Evolutionary conservation across 768 basidiomycete species (phyloP).

Genomic region (Dioszegia hungarica): DNA sequence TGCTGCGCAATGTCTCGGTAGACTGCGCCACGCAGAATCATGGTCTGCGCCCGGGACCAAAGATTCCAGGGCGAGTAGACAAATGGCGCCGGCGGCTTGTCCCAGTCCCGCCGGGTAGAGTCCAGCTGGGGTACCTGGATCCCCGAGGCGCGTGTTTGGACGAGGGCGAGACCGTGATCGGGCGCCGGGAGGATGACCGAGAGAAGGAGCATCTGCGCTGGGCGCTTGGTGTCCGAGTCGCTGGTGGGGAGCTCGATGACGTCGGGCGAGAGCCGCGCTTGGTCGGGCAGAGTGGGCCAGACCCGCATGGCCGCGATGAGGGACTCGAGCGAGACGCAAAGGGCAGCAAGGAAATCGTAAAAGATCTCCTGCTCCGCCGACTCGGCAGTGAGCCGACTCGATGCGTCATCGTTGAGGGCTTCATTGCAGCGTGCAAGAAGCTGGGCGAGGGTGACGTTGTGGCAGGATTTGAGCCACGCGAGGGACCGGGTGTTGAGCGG

Average conservation of each 20-base stretch:
- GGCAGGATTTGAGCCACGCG: constrained; percentile 37
- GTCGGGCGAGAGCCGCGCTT: constrained; percentile 42
- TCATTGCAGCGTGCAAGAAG: constrained; percentile 36
- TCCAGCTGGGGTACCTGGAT: constrained; percentile 26
- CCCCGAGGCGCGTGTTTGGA: constrained; percentile 36
- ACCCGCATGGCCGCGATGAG: constrained; percentile 37
- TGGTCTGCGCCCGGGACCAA: constrained; percentile 45
- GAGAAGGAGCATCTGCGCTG: constrained; percentile 48
- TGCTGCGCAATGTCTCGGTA: constrained; percentile 28
- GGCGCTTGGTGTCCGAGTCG: constrained; percentile 39
- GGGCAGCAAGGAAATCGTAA: constrained; percentile 46
- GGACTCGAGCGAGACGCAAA: constrained; percentile 48
- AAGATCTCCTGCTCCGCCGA: constrained; percentile 30
- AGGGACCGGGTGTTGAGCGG: constrained; percentile 35
- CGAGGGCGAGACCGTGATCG: constrained; percentile 26
- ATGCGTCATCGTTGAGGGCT: constrained; percentile 29
- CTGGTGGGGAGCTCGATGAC: constrained; percentile 46
- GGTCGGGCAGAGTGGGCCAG: constrained; percentile 41
- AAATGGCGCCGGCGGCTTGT: constrained; percentile 46
- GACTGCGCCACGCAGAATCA: constrained; percentile 33
- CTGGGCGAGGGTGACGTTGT: constrained; percentile 39
- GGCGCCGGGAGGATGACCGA: constrained; percentile 43
- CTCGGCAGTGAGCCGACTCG: constrained; percentile 15
- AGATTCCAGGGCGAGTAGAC: constrained; percentile 47
- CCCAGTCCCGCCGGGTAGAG: constrained; percentile 21